phyloP scores from a whole-genome alignment of 73 alveolate genomes.

The Paramecium sexaurelia region DNA sequence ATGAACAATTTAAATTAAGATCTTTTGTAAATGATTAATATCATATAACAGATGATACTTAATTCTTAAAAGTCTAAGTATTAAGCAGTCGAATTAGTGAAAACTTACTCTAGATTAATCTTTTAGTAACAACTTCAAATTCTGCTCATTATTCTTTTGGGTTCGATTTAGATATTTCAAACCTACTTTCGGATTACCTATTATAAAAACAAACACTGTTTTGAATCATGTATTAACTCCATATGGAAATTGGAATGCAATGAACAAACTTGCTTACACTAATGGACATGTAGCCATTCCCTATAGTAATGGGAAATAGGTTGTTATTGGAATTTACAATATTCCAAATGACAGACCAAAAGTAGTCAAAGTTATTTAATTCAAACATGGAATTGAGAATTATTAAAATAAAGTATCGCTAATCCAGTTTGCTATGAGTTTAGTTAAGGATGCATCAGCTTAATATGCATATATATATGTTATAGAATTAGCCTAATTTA shows the following conservation, averaged over 20 bases:
- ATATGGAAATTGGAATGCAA: background rate
- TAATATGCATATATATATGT: background rate
- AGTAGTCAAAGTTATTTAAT: background rate
- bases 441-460: background rate
- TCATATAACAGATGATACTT: background rate
- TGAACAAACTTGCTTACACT: background rate
- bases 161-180: background rate
- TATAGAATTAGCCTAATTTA: background rate
- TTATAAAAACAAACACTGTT: background rate
- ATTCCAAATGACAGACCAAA: background rate
- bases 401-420: background rate
- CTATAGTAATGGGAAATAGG: background rate
- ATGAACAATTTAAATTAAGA: background rate
- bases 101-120: background rate
- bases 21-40: background rate
- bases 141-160: background rate
- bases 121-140: background rate
- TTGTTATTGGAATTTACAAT: background rate
- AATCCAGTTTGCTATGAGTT: background rate
- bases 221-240: background rate
- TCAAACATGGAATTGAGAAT: background rate
- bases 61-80: background rate
- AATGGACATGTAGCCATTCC: constrained; percentile 35
- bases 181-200: background rate
- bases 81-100: background rate